These are phyloP conservation scores for Penicillium coprophilum DNA, from an alignment of 495 filamentous ascomycete species.

Conservation along the genomic window DNA sequence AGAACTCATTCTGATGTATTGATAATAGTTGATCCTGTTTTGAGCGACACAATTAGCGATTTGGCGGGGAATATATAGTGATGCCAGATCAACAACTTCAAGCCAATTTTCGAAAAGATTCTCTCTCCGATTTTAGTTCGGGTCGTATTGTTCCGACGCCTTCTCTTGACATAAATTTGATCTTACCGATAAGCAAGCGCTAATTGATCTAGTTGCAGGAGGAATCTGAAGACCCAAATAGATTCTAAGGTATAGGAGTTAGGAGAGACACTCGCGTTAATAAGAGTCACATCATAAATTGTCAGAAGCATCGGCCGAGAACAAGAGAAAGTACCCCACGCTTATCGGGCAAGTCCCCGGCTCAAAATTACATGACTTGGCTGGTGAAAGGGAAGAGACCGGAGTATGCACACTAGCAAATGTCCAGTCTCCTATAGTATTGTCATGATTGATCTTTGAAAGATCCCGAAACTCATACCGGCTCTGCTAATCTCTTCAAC, in stretches of 20 bases:
- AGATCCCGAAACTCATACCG: too few relatives aligned
- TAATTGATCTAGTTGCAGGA: neutral
- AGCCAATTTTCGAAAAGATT: neutral
- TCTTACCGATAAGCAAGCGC: slow-evolving; percentile 1
- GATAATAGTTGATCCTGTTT: neutral
- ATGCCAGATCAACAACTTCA: neutral
- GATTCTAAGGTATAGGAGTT: neutral
- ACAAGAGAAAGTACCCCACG: slow-evolving; percentile 14
- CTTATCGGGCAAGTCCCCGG: slow-evolving; percentile 26
- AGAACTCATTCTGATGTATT: slow-evolving; percentile 18
- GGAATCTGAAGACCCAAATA: neutral
- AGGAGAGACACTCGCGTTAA: neutral
- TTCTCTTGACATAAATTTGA: slow-evolving; percentile 6
- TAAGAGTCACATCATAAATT: slow-evolving; percentile 14
- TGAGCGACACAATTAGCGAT: neutral
- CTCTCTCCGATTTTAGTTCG: neutral
- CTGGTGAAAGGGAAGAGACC: too few relatives aligned
- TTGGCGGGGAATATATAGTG: neutral
- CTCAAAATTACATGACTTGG: neutral
- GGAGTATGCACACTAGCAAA: too few relatives aligned
- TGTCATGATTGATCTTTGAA: too few relatives aligned
- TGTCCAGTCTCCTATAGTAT: too few relatives aligned
- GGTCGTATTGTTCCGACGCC: slow-evolving; percentile 8
- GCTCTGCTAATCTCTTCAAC: neutral
- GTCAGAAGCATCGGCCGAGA: slow-evolving; percentile 19